Evolutionary conservation across 257 asterid species (phyloP).

Genomic region (Striga asiatica): DNA sequence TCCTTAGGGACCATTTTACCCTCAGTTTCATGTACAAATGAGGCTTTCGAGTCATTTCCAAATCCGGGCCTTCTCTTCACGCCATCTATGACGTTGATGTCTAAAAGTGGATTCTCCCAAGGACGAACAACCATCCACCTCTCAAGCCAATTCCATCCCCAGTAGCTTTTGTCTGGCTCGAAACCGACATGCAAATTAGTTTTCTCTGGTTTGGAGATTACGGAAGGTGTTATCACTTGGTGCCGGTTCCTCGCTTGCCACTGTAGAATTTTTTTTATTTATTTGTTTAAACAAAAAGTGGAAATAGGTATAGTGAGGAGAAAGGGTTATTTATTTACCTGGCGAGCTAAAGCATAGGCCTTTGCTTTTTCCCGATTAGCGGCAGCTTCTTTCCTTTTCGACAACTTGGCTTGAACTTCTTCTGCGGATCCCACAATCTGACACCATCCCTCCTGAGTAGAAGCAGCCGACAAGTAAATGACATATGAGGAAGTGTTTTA

Average conservation of each 20-base stretch:
- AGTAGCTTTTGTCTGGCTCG: slow-evolving; percentile 60
- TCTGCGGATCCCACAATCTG: slow-evolving; percentile 63
- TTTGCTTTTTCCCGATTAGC: slow-evolving; percentile 88
- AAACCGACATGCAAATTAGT: slow-evolving; percentile 24
- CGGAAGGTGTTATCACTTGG: neutral
- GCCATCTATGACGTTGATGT: slow-evolving; percentile 51
- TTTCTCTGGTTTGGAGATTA: slow-evolving; percentile 48
- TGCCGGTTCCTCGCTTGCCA: slow-evolving; percentile 86
- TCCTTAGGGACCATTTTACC: slow-evolving; percentile 42
- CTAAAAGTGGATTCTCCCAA: slow-evolving; percentile 70
- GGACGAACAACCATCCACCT: slow-evolving; percentile 99
- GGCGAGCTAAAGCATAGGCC: slow-evolving; percentile 94
- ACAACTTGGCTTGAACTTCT: slow-evolving; percentile 66
- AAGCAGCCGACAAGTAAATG: slow-evolving; percentile 12
- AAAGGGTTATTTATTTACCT: slow-evolving; percentile 31
- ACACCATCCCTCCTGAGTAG: slow-evolving; percentile 80
- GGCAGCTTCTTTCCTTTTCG: slow-evolving; percentile 92
- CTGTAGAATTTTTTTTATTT: slow-evolving; percentile 26
- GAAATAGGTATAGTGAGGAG: neutral
- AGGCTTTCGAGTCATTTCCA: slow-evolving; percentile 27
- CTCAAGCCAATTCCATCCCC: slow-evolving; percentile 99
- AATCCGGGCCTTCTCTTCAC: slow-evolving; percentile 28
- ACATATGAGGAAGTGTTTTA: neutral
- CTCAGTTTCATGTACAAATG: slow-evolving; percentile 25
- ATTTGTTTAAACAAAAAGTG: too few species aligned